phyloP scores from a whole-genome alignment of 176 grass and related monocot genomes.

The Puya raimondii region DNA sequence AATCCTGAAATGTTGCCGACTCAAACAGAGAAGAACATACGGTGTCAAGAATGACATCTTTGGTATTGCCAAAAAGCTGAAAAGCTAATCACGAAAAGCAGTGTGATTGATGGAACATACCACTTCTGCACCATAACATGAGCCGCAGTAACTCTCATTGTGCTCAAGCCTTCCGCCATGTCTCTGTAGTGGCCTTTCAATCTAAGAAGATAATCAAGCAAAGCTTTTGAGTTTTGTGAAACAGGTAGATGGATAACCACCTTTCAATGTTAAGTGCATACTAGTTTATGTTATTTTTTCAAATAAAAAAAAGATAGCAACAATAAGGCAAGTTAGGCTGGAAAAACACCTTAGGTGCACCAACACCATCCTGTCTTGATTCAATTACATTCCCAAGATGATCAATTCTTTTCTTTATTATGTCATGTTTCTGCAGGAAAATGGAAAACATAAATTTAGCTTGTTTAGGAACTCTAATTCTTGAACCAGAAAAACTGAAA shows the following conservation, averaged over 20 bases:
- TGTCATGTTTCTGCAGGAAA: conserved; percentile 82
- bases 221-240: not conserved
- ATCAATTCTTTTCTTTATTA: conserved; percentile 90
- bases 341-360: conserved; percentile 63
- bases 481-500: not conserved
- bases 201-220: conserved; percentile 43
- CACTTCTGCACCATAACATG: conserved; percentile 83
- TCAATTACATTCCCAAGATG: conserved; percentile 76
- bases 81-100: not conserved
- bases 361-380: conserved; percentile 81
- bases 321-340: conserved; percentile 6
- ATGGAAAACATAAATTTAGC: conserved; percentile 6
- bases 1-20: not conserved
- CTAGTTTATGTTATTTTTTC: not conserved
- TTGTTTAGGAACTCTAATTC: conserved; percentile 16
- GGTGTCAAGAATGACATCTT: not conserved
- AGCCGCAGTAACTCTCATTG: conserved; percentile 96
- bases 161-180: conserved; percentile 99
- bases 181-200: conserved; percentile 90
- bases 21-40: not conserved
- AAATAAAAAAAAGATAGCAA: conserved; percentile 18
- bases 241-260: too few relatives aligned
- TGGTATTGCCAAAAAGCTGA: not conserved
- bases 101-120: conserved; percentile 26
- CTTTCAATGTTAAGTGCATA: too few relatives aligned